A percentile compares a stretch with the other conserved stretches of the same genome.
Conservation (phyloP, 805 yeast species). For the Tetrapisispora fleetii region DNA sequence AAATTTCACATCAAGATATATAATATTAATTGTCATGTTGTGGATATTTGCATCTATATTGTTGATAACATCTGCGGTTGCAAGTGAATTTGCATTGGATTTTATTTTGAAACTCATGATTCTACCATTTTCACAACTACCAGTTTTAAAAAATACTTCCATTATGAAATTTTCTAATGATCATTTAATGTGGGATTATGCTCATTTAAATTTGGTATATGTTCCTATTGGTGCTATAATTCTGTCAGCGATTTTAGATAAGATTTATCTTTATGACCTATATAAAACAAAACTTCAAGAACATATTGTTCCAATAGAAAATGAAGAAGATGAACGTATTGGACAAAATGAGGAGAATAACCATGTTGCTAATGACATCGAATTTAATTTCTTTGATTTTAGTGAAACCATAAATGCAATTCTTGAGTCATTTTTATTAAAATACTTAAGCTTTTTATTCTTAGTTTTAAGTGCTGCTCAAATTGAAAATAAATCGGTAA, state of each 20-base stretch:
- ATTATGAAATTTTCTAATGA: not conserved
- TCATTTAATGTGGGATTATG: slow-evolving; percentile 2
- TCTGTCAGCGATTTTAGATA: slow-evolving; percentile 10
- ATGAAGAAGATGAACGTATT: slow-evolving; percentile 1
- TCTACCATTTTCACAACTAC: slow-evolving; percentile 4
- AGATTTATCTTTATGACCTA: slow-evolving; percentile 9
- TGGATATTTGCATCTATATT: slow-evolving; percentile 39
- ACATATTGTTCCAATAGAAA: slow-evolving; percentile 12
- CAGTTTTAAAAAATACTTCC: not conserved
- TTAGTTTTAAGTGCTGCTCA: not conserved
- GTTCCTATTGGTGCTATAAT: slow-evolving; percentile 15
- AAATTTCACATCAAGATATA: slow-evolving; percentile 49
- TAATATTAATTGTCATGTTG: slow-evolving; percentile 30
- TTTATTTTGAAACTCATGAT: slow-evolving; percentile 6
- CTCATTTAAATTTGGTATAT: slow-evolving; percentile 12
- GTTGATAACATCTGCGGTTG: slow-evolving; percentile 12
- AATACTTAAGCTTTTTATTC: not conserved
- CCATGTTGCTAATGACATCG: not conserved
- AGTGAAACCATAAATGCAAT: slow-evolving; percentile 1
- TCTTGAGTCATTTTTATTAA: not conserved
- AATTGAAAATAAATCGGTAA: not conserved
- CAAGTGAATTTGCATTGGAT: slow-evolving; percentile 13
- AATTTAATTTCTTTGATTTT: not conserved
- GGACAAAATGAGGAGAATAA: not conserved
- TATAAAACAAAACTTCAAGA: slow-evolving; percentile 11